Percentiles rank a stretch among this genome's conserved stretches.
phyloP scores from a whole-genome alignment of 768 basidiomycete species.

The Asterophora parasitica region DNA sequence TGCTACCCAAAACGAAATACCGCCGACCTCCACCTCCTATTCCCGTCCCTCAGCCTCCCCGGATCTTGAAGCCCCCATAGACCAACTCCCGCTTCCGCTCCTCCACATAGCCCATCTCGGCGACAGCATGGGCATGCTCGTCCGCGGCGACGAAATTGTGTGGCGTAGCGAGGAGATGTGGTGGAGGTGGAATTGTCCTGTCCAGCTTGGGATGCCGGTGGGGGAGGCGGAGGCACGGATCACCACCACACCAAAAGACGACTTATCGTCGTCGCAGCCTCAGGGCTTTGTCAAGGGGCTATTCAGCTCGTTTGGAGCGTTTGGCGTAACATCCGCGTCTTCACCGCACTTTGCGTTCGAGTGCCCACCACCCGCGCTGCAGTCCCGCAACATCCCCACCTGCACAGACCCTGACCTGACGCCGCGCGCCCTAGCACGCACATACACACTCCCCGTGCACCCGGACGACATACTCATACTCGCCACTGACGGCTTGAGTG shows the following conservation, averaged over 20 bases:
- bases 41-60: conserved; percentile 43
- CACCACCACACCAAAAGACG: no score
- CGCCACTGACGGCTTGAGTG: conserved; percentile 75
- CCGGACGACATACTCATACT: conserved; percentile 77
- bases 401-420: conserved; percentile 1
- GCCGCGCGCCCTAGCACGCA: conserved; percentile 53
- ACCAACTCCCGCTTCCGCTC: conserved; percentile 50
- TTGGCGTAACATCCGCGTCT: no score
- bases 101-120: conserved; percentile 82
- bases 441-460: conserved; percentile 64
- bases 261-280: no score
- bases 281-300: no score
- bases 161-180: conserved; percentile 95
- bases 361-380: no score
- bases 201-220: conserved; percentile 26
- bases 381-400: not conserved
- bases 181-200: conserved; percentile 59
- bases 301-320: no score
- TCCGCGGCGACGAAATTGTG: conserved; percentile 71
- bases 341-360: no score
- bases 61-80: conserved; percentile 60
- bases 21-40: no score
- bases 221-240: no score
- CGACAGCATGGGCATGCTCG: conserved; percentile 84
- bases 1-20: conserved; percentile 16